Evolutionary conservation across 2,329 filamentous ascomycete genomes (phyloP), one percentile per base, ranked within the genome.

Genomic region (Rutstroemia sp.): DNA sequence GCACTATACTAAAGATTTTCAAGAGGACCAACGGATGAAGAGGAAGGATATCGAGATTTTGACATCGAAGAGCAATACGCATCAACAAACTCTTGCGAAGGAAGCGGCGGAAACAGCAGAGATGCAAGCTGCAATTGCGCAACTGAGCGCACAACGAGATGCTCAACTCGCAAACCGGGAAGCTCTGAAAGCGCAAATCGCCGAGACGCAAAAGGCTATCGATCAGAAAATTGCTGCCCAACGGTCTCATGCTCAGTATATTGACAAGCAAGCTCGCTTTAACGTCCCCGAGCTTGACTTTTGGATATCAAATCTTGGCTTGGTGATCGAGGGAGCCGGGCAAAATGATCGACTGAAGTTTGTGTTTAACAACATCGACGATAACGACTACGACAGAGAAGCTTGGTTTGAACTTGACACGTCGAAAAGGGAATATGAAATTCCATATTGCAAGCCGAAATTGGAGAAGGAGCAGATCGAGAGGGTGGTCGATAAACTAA

Each of bases 201-300:
- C 79, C 4, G 79, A 85, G 59, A 83, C 86, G 4, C 86, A 91
- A 66, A 79, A 78, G 57, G 81, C 85, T 54, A 90, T 92, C 61
- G 84, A 87, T 54, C 76, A 80, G 30, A 79, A 82, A 42, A 74
- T 88, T 21, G 85, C 86, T n/a, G 85, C 86, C 12, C 88, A 91
- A 72, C 78, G 83, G 52, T 81, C 82, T 61, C 84, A 89, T 69
- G 84, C 88, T 49, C 80, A 82, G 60, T 85, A 90, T 64, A 77
- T 95, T 39, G 90, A 95, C 66, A 81, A 86, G 2, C 92, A 97
- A 74, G 83, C 88, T 54, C 83, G 90, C 37, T 88, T 92, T 72
- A 97, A 99, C 72, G 82, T 89, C 45, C 94, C 94, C 0, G 94
- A 99, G 75, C 79, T 99, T 47, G 88, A 92, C 64, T 97, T 97